Conservation (phyloP, 192 early-diverging fungal genomes). For the Cladochytrium replicatum region DNA sequence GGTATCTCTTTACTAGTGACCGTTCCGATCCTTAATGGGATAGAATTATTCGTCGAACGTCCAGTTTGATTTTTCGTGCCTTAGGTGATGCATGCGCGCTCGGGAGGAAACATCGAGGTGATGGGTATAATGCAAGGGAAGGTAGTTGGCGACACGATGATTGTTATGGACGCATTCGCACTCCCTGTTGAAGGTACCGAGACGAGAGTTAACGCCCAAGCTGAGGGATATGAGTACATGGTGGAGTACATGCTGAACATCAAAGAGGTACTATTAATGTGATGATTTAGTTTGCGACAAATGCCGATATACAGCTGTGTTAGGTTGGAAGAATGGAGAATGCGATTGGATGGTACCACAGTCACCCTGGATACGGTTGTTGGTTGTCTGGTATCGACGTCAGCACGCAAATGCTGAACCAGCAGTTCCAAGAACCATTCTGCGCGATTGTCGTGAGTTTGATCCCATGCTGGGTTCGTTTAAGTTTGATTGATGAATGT, state of each 20-base stretch:
- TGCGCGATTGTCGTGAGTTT: conserved; percentile 79
- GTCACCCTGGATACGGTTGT: conserved; percentile 98
- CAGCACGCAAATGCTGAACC: conserved; percentile 89
- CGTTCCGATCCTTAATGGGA: not conserved
- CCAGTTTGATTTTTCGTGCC: not conserved
- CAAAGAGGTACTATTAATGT: conserved; percentile 49
- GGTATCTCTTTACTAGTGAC: conserved; percentile 39
- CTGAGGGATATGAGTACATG: conserved; percentile 96
- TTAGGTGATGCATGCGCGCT: conserved; percentile 93
- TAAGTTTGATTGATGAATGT: not conserved
- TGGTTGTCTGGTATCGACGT: conserved; percentile 99
- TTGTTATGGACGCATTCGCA: conserved; percentile 95
- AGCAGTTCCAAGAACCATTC: conserved; percentile 88
- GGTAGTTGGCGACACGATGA: conserved; percentile 72
- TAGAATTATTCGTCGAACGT: not conserved
- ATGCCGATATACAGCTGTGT: not conserved
- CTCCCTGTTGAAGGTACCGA: conserved; percentile 98
- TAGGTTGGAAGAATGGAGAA: conserved; percentile 84
- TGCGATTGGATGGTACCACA: conserved; percentile 97
- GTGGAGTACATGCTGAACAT: conserved; percentile 77
- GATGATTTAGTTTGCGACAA: not conserved
- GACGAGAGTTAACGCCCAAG: conserved; percentile 87
- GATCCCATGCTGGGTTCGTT: not conserved
- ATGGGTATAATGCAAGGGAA: conserved; percentile 99
- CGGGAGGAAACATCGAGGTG: conserved; percentile 89